Base-by-base conservation (phyloP, 1,284 basidiomycete species). In the Irpex sp. region DNA sequence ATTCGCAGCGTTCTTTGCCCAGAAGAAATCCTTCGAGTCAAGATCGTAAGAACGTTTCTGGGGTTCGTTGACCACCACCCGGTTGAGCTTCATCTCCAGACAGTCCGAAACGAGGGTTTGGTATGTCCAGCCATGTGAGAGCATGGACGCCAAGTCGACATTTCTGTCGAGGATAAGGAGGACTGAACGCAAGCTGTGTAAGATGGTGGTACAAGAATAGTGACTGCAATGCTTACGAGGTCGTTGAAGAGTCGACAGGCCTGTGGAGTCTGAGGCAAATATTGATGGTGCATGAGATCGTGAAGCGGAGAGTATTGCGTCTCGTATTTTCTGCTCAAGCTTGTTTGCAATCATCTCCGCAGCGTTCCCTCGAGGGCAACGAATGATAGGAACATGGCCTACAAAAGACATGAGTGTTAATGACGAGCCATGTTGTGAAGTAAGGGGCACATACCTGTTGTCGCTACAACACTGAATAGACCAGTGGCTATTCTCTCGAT, bases 61-160 rank as follows among this genome's bases (percentile, higher is more conserved):
- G 18, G 89, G 81, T 63, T 76, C 80, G 45, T 74, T 68, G 21
- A 99, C 88, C 0, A 93, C 88, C 16, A 99, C 96, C 10, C 96
- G 88, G 74, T 99, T 99, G 16, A 99, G 83, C 74, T 94, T 96
- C 82, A 99, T 94, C 61, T 97, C 93, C 35, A 99, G 85, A 63
- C 98, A 98, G 72, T 99, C 97, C 56, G 96, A 96, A 0, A 98
- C 93, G 19, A 99, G 86, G 0, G 97, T 95, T 76, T 99, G 97
- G 71, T 99, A 99, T 35, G 97, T 99, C 97, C 97, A 99, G 1
- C 95, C 96, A 72, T 99, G 97, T 1, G 93, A 92, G 14, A 99
- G 76, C 83, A 97, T 94, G 4, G 97, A 93, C 1, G 96, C 91
- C 14, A 99, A 81, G 72, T 99, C 97, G 57, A 99, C 82, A 68